Base-by-base conservation (phyloP, 176 grass and related monocot species). In the Luzula sylvatica region DNA sequence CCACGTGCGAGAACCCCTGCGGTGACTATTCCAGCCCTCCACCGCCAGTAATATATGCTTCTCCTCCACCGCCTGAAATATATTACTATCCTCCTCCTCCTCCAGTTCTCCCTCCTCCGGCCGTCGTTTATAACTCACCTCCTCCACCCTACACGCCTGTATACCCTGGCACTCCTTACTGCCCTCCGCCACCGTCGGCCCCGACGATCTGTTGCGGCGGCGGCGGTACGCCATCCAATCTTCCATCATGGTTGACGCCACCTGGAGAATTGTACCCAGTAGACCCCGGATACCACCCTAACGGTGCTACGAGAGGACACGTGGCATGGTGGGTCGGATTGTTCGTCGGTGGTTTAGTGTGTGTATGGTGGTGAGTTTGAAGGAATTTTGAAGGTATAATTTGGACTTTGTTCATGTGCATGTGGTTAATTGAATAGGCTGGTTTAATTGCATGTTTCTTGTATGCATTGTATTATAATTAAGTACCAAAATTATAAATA, bases 181-280 rank as follows among this genome's bases (percentile, higher is more conserved):
- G 76, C 65, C 76, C 76, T 1, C 86, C 86, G 17, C 72, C 76
- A 0, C 80, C 77, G 15, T 42, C 66, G 12, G 14, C 50, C n/a
- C 32, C 43, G 13, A 38, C 59, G 17, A 26, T 46, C 4, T 46
- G 38, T 9, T 47, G 59, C 29, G 38, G 59, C 0, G 41, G 58
- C 1, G 24, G 58, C 8, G 25, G 59, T 54, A 78, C 52, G 56
- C 76, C 83, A n/a, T n/a, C n/a, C n/a, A n/a, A n/a, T n/a, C n/a
- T n/a, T n/a, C n/a, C n/a, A n/a, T n/a, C n/a, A 1, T 89, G 78
- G 75, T 48, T 65, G 15, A 22, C 63, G 2, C 72, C 80, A 4
- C 86, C 86, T 0, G 86, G 68, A 1, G 51, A 27, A 32, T 66
- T 92, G 15, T 92, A 92, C 65, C 81, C 81, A 20, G 72, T 74